Percentiles rank a stretch among this genome's conserved stretches.
These are phyloP conservation scores for Chaetomium cochliodes DNA, from an alignment of 495 filamentous ascomycete species.

Conservation along the genomic window DNA sequence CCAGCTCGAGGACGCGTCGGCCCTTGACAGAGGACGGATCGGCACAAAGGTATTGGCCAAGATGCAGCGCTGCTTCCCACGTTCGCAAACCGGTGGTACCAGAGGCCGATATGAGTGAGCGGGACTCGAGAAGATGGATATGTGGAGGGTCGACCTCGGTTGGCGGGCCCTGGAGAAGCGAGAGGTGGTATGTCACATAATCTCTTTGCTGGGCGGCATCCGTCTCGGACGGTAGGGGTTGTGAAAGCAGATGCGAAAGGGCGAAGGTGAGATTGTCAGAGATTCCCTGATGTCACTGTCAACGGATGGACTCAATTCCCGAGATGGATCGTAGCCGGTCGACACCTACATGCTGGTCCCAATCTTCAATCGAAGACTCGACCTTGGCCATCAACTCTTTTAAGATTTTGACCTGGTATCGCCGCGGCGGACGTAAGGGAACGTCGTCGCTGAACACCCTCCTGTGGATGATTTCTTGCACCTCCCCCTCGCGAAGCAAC, in stretches of 20 bases:
- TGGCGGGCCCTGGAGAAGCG: constrained; percentile 26
- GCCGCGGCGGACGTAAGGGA: constrained; percentile 54
- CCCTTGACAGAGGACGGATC: constrained; percentile 45
- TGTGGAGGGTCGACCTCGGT: constrained; percentile 18
- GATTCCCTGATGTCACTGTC: constrained; percentile 57
- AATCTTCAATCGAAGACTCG: constrained; percentile 67
- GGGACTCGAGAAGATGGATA: constrained; percentile 68
- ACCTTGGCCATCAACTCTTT: constrained; percentile 66
- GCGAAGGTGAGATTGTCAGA: constrained; percentile 66
- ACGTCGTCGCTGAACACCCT: constrained; percentile 60
- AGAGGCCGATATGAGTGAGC: constrained; percentile 65
- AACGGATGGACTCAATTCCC: neutral
- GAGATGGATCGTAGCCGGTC: neutral
- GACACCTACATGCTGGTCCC: constrained; percentile 76
- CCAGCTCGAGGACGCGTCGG: constrained; percentile 77
- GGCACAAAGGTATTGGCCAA: constrained; percentile 66
- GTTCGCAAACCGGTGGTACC: constrained; percentile 87
- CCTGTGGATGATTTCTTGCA: constrained; percentile 63
- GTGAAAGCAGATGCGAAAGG: constrained; percentile 58
- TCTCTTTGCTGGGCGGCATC: constrained; percentile 69
- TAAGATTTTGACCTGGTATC: constrained; percentile 69
- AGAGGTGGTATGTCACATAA: constrained; percentile 70
- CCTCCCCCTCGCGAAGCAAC: constrained; percentile 37
- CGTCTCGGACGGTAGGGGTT: constrained; percentile 58
- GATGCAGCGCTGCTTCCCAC: constrained; percentile 90